Conservation (phyloP, 2,329 filamentous ascomycete genomes). For the Pseudocercospora ulei region DNA sequence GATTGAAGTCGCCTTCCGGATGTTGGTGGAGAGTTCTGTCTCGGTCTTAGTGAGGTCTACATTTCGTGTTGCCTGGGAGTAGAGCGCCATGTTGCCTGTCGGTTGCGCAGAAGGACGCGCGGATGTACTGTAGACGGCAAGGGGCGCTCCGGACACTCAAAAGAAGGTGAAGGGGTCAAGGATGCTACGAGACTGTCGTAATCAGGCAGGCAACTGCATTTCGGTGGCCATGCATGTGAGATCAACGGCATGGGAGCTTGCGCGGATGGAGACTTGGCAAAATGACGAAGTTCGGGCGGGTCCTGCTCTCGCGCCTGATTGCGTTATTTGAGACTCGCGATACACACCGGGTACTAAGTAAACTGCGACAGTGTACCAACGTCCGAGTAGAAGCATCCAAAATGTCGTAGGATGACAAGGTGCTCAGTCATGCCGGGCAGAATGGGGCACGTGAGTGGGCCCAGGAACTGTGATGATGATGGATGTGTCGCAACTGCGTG, state of each 20-base stretch:
- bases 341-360: no score
- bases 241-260: background rate
- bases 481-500: no score
- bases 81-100: constrained; percentile 25
- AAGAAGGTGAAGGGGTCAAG: constrained; percentile 7
- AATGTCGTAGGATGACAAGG: no score
- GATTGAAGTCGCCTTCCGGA: constrained; percentile 52
- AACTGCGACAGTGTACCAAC: no score
- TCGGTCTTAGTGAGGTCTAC: constrained; percentile 58
- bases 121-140: constrained; percentile 18
- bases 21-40: constrained; percentile 55
- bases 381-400: no score
- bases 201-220: constrained; percentile 17
- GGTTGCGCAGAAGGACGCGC: constrained; percentile 8
- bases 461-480: no score
- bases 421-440: no score
- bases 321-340: no score
- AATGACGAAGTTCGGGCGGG: background rate
- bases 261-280: constrained; percentile 9
- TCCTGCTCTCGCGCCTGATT: no score
- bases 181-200: constrained; percentile 8
- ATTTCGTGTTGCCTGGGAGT: constrained; percentile 43
- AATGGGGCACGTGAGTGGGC: no score
- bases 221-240: constrained; percentile 7
- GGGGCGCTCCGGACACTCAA: constrained; percentile 14